These are phyloP conservation scores for Acanthochlamys bracteata DNA, from an alignment of 106 monocot species.

Conservation along the genomic window DNA sequence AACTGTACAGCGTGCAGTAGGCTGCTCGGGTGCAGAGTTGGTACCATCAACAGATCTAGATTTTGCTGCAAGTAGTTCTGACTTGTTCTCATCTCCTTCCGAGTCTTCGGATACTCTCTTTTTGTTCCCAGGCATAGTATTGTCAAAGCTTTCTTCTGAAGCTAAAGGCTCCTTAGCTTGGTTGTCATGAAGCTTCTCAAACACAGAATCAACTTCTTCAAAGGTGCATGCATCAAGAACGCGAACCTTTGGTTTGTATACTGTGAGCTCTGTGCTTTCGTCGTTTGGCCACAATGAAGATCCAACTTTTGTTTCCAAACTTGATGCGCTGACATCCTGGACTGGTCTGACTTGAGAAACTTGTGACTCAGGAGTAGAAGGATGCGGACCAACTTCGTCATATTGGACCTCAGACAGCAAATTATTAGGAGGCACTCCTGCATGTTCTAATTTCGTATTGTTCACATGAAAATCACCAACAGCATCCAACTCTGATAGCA, in stretches of 20 bases:
- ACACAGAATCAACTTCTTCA: conserved; percentile 37
- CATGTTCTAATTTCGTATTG: conserved; percentile 15
- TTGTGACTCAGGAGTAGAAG: conserved; percentile 7
- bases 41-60: conserved; percentile 12
- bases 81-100: conserved; percentile 12
- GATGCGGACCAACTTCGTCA: neutral
- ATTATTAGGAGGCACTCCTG: neutral
- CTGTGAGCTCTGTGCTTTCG: conserved; percentile 42
- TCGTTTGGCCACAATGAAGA: conserved; percentile 10
- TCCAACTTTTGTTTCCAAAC: conserved; percentile 7
- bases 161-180: conserved; percentile 2
- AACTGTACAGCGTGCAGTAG: conserved; percentile 2
- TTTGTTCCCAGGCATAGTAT: neutral
- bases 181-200: conserved; percentile 17
- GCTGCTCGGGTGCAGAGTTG: neutral
- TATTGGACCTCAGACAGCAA: neutral
- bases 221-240: conserved; percentile 32
- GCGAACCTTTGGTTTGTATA: conserved; percentile 45
- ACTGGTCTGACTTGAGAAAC: conserved; percentile 7
- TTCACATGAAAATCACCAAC: conserved; percentile 44
- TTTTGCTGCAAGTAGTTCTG: conserved; percentile 10
- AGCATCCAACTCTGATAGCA: conserved; percentile 52
- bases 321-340: neutral
- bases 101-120: neutral
- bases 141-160: conserved; percentile 1